These are phyloP conservation scores for Thermomucor indicae-seudaticae DNA, from an alignment of 371 early-diverging fungal genomes.

Conservation along the genomic window DNA sequence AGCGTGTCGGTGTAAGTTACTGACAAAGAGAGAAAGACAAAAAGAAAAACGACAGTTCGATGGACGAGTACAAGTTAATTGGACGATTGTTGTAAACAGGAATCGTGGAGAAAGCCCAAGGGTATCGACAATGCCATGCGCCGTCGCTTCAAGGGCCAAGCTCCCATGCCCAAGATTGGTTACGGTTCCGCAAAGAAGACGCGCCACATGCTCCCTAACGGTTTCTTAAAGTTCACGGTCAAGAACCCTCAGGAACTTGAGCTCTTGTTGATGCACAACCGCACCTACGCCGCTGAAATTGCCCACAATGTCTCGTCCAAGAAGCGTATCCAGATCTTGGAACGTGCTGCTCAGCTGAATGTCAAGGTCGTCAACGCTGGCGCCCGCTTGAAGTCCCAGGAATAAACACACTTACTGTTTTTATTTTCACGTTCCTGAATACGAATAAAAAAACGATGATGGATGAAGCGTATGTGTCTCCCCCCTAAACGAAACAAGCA, in stretches of 20 bases:
- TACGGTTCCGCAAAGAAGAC: slow-evolving; percentile 94
- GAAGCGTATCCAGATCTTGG: slow-evolving; percentile 94
- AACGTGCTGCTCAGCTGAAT: slow-evolving; percentile 95
- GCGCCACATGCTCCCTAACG: slow-evolving; percentile 94
- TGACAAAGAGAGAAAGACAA: too few species aligned
- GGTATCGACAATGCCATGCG: slow-evolving; percentile 99
- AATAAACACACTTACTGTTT: slow-evolving; percentile 39
- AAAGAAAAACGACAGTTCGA: too few species aligned
- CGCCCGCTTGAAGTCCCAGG: slow-evolving; percentile 89
- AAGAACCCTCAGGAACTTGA: slow-evolving; percentile 93
- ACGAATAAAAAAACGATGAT: slow-evolving; percentile 2
- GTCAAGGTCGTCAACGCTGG: slow-evolving; percentile 95
- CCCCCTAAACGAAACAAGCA: too few species aligned
- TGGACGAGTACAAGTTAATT: too few species aligned
- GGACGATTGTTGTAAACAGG: slow-evolving; percentile 53
- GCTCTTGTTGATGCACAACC: slow-evolving; percentile 96
- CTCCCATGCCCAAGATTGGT: slow-evolving; percentile 99
- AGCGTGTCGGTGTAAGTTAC: slow-evolving; percentile 84
- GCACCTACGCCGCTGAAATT: slow-evolving; percentile 97
- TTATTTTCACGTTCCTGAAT: background rate
- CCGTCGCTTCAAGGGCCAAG: slow-evolving; percentile 95
- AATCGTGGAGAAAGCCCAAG: slow-evolving; percentile 99
- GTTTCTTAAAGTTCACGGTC: slow-evolving; percentile 97
- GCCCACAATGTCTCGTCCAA: slow-evolving; percentile 94
- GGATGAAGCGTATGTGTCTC: too few species aligned